These are phyloP conservation scores for Talaromyces pinophilus DNA, from an alignment of 2,329 filamentous ascomycete genomes.

Conservation along the genomic window DNA sequence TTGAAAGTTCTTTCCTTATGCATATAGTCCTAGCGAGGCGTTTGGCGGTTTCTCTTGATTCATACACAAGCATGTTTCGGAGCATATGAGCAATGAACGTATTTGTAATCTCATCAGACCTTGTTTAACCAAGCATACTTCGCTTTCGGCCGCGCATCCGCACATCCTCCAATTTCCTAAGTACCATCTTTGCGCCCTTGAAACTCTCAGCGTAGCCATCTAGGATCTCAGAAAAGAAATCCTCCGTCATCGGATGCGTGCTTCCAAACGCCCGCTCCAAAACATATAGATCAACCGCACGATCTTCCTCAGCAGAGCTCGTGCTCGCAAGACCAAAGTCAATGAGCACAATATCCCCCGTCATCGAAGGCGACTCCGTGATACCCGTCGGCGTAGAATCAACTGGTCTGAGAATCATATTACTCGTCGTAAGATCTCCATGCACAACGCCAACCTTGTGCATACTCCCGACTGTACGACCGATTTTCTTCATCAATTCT, in stretches of 20 bases:
- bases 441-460: slow-evolving; percentile 87
- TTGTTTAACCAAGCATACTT: slow-evolving; percentile 81
- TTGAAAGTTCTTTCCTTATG: neutral
- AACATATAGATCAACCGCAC: slow-evolving; percentile 94
- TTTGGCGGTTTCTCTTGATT: slow-evolving; percentile 13
- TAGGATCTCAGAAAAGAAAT: slow-evolving; percentile 67
- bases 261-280: slow-evolving; percentile 91
- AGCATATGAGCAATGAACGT: slow-evolving; percentile 12
- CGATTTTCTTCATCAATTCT: slow-evolving; percentile 69
- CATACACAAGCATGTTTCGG: neutral
- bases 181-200: slow-evolving; percentile 70
- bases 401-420: slow-evolving; percentile 81
- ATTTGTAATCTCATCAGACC: neutral
- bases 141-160: slow-evolving; percentile 91
- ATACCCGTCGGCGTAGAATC: slow-evolving; percentile 33
- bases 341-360: slow-evolving; percentile 83
- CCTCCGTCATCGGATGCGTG: slow-evolving; percentile 84
- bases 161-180: slow-evolving; percentile 87
- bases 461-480: slow-evolving; percentile 69
- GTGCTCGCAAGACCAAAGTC: slow-evolving; percentile 90
- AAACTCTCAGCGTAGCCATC: slow-evolving; percentile 72
- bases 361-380: slow-evolving; percentile 39
- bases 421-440: slow-evolving; percentile 95
- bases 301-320: slow-evolving; percentile 81
- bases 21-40: slow-evolving; percentile 18